Base-by-base conservation (phyloP, 2,329 filamentous ascomycete genomes). In the Trichoderma cornu-damae region DNA sequence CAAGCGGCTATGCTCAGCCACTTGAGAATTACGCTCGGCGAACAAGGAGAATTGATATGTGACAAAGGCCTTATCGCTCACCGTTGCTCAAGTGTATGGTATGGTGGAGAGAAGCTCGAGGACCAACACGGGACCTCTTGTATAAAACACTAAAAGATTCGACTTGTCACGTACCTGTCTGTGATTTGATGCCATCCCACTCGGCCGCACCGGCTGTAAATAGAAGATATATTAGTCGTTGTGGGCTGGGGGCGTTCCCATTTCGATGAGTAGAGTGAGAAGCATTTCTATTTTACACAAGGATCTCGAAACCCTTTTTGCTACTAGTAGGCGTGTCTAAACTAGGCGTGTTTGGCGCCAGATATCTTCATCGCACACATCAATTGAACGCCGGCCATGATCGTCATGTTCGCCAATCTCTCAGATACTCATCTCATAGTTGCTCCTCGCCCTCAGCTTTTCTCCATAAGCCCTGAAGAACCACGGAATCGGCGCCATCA, bases 401-500 rank as follows among this genome's bases (percentile, higher is more conserved):
- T 3, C 12, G 14, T 52, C 22, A 42, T 26, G 26, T n/a, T 2
- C 9, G 8, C 14, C 35, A 32, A 14, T 1, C n/a, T 12, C 26
- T 20, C 35, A 67, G n/a, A 53, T 54, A 42, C 65, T 68, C 18
- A 56, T 66, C 57, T 68, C 65, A 40, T 68, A 67, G 24, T 59
- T 64, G 53, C 66, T 68, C 9, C 63, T 54, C 48, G 44, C 50
- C 30, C 65, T 57, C 32, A 68, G 51, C 52, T 44, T 59, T 49
- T 63, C 64, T 11, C 66, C 65, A 42, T 59, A 67, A 0, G 59
- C 46, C 61, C 64, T 66, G 35, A 68, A 68, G 30, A 61, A 62
- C 65, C 66, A 67, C 3, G 73, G 72, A 35, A 75, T 70, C 5
- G 72, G 73, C 9, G 71, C 62, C 57, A 75, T 67, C 2, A 40